Conservation (phyloP, 2,329 filamentous ascomycete genomes). For the Amauroascus niger region DNA sequence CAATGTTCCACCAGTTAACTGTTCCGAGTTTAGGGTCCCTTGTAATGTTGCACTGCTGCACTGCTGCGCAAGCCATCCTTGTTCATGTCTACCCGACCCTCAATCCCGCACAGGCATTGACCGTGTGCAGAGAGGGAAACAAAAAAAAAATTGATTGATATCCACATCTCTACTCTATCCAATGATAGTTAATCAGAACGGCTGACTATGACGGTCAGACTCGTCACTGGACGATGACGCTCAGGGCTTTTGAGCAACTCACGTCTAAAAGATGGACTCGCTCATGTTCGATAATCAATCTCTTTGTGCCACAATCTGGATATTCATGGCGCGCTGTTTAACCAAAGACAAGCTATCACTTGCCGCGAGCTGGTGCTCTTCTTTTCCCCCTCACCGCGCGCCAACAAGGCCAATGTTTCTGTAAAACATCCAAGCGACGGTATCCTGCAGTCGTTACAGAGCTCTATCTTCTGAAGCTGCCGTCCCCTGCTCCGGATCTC, state of each 20-base stretch:
- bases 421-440: neutral
- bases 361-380: neutral
- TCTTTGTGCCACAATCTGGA: neutral
- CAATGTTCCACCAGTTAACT: neutral
- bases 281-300: neutral
- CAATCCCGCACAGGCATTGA: no score
- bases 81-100: neutral
- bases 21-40: neutral
- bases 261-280: neutral
- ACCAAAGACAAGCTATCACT: neutral
- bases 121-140: neutral
- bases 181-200: no score
- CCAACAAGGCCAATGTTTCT: neutral
- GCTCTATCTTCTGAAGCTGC: neutral
- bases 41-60: conserved; percentile 1
- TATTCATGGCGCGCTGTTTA: neutral
- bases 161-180: no score
- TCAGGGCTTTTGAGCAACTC: no score
- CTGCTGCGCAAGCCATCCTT: neutral
- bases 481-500: neutral
- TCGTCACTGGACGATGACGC: no score
- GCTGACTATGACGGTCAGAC: no score
- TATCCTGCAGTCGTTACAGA: conserved; percentile 2
- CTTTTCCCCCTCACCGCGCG: neutral
- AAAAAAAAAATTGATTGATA: neutral